Conservation (phyloP, 1,284 basidiomycete species). For the Vanrija sp. region DNA sequence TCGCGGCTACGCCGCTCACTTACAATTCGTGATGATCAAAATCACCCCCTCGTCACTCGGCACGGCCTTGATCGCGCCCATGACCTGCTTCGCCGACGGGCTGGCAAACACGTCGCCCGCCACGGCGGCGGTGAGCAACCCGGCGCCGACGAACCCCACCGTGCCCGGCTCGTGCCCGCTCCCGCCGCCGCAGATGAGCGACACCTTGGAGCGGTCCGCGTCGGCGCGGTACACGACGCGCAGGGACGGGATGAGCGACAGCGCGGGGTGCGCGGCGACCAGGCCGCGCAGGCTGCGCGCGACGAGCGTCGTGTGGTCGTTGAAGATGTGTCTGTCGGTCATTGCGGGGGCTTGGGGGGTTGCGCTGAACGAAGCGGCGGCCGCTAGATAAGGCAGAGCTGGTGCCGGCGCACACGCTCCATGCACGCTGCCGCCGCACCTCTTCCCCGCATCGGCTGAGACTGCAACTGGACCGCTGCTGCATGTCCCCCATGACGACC, state of each 20-base stretch:
- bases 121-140: constrained; percentile 49
- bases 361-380: too few relatives aligned
- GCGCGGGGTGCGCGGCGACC: constrained; percentile 44
- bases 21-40: constrained; percentile 51
- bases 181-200: constrained; percentile 52
- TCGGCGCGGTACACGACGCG: constrained; percentile 46
- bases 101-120: constrained; percentile 55
- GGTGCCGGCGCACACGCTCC: too few relatives aligned
- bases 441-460: too few relatives aligned
- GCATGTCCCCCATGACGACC: too few relatives aligned
- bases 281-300: constrained; percentile 44
- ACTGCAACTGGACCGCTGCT: too few relatives aligned
- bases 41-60: constrained; percentile 49
- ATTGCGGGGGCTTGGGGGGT: constrained; percentile 9
- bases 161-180: constrained; percentile 51
- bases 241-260: constrained; percentile 46
- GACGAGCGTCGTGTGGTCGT: constrained; percentile 48
- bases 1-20: constrained; percentile 7
- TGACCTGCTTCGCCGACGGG: constrained; percentile 52
- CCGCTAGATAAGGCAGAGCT: too few relatives aligned
- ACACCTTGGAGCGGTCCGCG: constrained; percentile 48
- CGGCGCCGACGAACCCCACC: constrained; percentile 47
- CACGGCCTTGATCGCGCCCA: constrained; percentile 50
- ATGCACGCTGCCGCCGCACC: too few relatives aligned
- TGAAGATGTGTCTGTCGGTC: constrained; percentile 49